Evolutionary conservation across 2,329 filamentous ascomycete species (phyloP), one percentile per base, ranked within the genome.

Genomic region (Reticulascus tulasneorum): DNA sequence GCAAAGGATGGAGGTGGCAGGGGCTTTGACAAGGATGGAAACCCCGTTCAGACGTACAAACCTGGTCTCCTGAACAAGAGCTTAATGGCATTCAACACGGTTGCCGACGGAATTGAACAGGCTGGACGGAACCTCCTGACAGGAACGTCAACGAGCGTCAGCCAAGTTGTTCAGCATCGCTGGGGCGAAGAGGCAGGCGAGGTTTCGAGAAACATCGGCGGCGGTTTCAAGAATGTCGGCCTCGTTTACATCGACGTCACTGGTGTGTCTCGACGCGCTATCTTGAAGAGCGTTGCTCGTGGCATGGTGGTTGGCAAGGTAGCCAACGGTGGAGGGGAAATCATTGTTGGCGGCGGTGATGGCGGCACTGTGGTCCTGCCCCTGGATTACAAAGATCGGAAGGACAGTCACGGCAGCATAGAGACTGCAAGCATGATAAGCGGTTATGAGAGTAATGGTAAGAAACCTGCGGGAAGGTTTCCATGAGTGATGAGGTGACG

Each of bases 231-330:
- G 72, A 98, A 97, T 48, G 93, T 97, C 7, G 93, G 90, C 6
- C 72, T 98, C 19, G 93, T 98, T 21, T 98, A 98, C 57, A 95
- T 98, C 42, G 93, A 98, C 51, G 91, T 94, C 2, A 84, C 90
- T 0, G 93, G 93, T 23, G 93, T 98, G 2, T 94, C 86, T 37
- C 75, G 93, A 26, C 79, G 82, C 43, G 93, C 93, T 0, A 79
- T 98, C 27, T 77, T 98, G 56, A 98, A 96, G 70, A 87, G 84
- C 26, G 93, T 97, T 2, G 93, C 90, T 15, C 96, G 94, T 68
- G 89, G 93, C 25, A 97, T 98, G 93, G 82, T 94, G 1, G 81
- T 94, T 6, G 87, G 87, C 23, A 81, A 80, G 47, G 86, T 91
- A 31, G 77, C 79, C 39, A 82, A 82, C 23, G 85, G 84, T 5